phyloP scores from a whole-genome alignment of 805 yeast species.

The Saturnispora galanensis region DNA sequence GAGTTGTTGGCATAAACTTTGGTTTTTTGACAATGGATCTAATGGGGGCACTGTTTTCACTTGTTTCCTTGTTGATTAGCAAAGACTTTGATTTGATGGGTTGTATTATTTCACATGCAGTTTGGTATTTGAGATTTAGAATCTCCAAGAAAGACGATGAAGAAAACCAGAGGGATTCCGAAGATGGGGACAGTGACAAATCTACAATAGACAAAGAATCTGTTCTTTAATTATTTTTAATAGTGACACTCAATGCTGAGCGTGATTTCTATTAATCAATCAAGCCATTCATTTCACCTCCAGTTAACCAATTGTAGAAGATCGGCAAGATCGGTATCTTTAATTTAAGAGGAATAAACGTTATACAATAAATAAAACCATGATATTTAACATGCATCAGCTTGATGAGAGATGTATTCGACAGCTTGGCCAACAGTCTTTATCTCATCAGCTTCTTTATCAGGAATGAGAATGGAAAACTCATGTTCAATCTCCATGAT shows the following conservation, averaged over 20 bases:
- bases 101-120: conserved; percentile 51
- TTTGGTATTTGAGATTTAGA: conserved; percentile 52
- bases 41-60: conserved; percentile 51
- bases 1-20: conserved; percentile 48
- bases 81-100: conserved; percentile 68
- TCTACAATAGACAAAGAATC: too few species aligned
- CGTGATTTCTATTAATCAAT: too few species aligned
- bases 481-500: conserved; percentile 66
- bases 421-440: conserved; percentile 91
- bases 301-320: too few species aligned
- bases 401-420: conserved; percentile 69
- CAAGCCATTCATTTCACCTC: too few species aligned
- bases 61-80: conserved; percentile 44
- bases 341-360: conserved; percentile 3
- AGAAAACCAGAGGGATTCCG: not conserved
- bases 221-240: too few species aligned
- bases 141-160: conserved; percentile 10
- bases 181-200: not conserved
- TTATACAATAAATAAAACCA: not conserved
- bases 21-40: conserved; percentile 40
- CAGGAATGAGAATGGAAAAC: conserved; percentile 75
- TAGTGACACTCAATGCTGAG: too few species aligned
- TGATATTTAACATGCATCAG: conserved; percentile 29
- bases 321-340: too few species aligned
- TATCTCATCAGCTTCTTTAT: conserved; percentile 86